Conservation (phyloP, 169 alveolate species). For the Eimeria falciformis region DNA sequence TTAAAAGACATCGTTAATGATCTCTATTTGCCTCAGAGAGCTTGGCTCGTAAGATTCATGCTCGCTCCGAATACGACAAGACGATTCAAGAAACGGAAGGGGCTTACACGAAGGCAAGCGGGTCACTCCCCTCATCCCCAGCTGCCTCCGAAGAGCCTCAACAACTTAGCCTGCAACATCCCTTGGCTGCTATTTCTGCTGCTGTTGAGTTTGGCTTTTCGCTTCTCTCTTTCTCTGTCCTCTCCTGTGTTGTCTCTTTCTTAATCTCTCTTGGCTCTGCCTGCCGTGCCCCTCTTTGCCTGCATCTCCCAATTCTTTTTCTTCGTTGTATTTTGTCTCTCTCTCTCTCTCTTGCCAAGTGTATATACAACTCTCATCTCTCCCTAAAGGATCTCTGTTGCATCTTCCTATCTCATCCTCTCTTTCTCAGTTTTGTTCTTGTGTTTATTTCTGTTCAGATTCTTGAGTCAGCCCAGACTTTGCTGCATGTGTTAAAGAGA, state of each 20-base stretch:
- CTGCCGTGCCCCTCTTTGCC: too few species aligned
- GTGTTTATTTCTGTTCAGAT: constrained; percentile 79
- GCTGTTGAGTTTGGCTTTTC: too few species aligned
- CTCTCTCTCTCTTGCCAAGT: background rate
- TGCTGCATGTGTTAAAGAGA: constrained; percentile 92
- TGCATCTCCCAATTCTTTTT: background rate
- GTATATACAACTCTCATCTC: background rate
- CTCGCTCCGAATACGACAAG: constrained; percentile 94
- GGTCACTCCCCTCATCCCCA: background rate
- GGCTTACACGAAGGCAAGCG: constrained; percentile 86
- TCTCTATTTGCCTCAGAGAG: constrained; percentile 80
- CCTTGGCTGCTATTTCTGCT: background rate
- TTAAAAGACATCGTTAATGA: background rate
- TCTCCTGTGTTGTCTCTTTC: background rate
- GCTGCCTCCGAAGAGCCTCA: background rate
- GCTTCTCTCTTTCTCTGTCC: too few species aligned
- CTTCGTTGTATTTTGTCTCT: background rate
- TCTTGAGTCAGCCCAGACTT: constrained; percentile 94
- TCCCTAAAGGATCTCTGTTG: background rate
- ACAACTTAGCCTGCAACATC: background rate
- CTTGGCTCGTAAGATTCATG: constrained; percentile 90
- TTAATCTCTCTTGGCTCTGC: background rate
- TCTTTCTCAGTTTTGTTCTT: background rate
- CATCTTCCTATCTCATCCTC: background rate
- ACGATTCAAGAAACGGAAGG: constrained; percentile 94